Conservation (phyloP, 1,139 yeast genomes). For the Candida glucosophila region DNA sequence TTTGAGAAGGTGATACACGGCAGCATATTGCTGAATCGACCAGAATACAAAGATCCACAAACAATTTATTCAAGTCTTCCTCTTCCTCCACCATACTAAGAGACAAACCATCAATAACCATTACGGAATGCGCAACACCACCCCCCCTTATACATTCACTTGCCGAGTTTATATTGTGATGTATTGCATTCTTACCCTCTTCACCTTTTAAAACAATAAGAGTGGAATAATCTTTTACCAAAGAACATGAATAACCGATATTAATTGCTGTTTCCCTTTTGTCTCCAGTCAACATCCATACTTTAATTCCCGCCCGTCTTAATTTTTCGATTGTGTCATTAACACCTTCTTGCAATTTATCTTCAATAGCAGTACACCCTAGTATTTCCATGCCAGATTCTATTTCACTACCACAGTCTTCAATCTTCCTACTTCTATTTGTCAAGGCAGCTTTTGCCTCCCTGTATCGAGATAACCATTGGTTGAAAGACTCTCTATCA, state of each 20-base stretch:
- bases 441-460: conserved; percentile 71
- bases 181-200: conserved; percentile 41
- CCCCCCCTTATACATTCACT: conserved; percentile 56
- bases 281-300: conserved; percentile 99
- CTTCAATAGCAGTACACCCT: conserved; percentile 98
- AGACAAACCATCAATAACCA: conserved; percentile 89
- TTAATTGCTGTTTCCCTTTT: conserved; percentile 96
- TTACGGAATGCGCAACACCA: conserved; percentile 83
- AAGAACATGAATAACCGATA: conserved; percentile 89
- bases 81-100: conserved; percentile 66
- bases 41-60: conserved; percentile 75
- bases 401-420: conserved; percentile 60
- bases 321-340: conserved; percentile 89
- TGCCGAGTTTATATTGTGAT: conserved; percentile 50
- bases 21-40: conserved; percentile 92
- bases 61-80: conserved; percentile 58
- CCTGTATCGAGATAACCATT: conserved; percentile 61
- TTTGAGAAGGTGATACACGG: conserved; percentile 95
- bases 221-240: conserved; percentile 88
- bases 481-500: conserved; percentile 45
- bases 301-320: conserved; percentile 83
- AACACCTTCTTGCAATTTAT: conserved; percentile 91
- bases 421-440: conserved; percentile 61
- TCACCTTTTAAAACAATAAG: conserved; percentile 67
- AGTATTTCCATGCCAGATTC: conserved; percentile 60